Evolutionary conservation across 75 land plant genomes (phyloP), one percentile per base, ranked within the genome.

Genomic region (Gnetum montanum): DNA sequence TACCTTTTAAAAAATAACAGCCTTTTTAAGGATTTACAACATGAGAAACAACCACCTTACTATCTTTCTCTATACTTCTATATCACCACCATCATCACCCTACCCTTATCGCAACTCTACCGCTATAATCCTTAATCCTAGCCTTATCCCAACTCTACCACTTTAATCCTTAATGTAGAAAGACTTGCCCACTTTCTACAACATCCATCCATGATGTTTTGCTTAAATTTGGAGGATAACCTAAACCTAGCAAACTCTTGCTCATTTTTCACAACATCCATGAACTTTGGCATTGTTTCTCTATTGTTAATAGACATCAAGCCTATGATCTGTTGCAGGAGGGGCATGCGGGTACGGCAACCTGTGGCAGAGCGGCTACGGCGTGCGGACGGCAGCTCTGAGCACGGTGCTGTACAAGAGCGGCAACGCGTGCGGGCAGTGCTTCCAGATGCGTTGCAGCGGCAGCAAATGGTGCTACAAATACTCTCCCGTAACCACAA

Each of bases 381-480:
- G 43, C 43, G n/a, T n/a, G 1, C 12, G n/a, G 12, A 38, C 43
- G 12, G 43, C 43, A 4, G 43, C 43, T 38, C n/a, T 38, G 43
- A 38, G 43, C n/a, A 38, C 43, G 12, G 43, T 6, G 13, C 43
- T 38, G 12, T 38, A 13, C 43, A 38, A 38, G n/a, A 38, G n/a
- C 3, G 43, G 43, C 12, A 13, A 13, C 15, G n/a, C 3, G n/a
- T 38, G 43, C 15, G 43, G 43, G n/a, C n/a, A 13, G n/a, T 38
- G 43, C 7, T 38, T 13, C 43, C n/a, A 38, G n/a, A 38, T 38
- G 43, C 12, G n/a, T 13, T 38, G 43, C n/a, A 38, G n/a, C 43
- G 62, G 22, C 23, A 65, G 29, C 10, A 18, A 43, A 24, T 69
- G 71, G 71, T 69, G 71, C 31, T n/a, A n/a, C n/a, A n/a, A n/a